Evolutionary conservation across 345 rosid species (phyloP).

Genomic region (Eucalyptus virginea): DNA sequence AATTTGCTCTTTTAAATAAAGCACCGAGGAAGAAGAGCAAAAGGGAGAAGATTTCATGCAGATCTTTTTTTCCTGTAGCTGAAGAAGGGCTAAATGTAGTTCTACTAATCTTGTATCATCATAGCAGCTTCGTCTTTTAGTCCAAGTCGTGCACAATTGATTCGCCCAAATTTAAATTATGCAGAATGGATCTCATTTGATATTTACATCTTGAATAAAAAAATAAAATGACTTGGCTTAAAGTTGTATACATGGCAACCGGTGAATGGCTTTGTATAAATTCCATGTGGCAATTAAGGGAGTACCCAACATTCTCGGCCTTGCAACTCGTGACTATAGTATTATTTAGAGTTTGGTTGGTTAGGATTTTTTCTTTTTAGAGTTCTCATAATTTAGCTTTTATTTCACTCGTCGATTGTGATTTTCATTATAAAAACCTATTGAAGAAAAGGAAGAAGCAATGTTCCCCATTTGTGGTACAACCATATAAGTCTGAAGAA

Average conservation of each 20-base stretch:
- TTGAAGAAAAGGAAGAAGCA: background rate
- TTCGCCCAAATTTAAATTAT: background rate
- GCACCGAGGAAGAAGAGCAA: background rate
- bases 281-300: background rate
- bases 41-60: background rate
- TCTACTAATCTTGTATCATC: background rate
- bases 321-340: background rate
- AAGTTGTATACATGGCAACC: background rate
- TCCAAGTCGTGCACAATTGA: background rate
- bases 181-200: background rate
- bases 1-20: background rate
- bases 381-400: background rate
- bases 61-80: background rate
- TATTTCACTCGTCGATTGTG: background rate
- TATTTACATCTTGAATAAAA: background rate
- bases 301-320: background rate
- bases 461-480: background rate
- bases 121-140: background rate
- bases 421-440: background rate
- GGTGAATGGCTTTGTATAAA: background rate
- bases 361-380: background rate
- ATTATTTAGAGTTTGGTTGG: background rate
- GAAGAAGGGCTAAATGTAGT: background rate
- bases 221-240: background rate
- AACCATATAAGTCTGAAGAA: background rate